Evolutionary conservation across 192 early-diverging fungal genomes (phyloP), one percentile per base, ranked within the genome.

Genomic region (Tieghemiomyces parasiticus): DNA sequence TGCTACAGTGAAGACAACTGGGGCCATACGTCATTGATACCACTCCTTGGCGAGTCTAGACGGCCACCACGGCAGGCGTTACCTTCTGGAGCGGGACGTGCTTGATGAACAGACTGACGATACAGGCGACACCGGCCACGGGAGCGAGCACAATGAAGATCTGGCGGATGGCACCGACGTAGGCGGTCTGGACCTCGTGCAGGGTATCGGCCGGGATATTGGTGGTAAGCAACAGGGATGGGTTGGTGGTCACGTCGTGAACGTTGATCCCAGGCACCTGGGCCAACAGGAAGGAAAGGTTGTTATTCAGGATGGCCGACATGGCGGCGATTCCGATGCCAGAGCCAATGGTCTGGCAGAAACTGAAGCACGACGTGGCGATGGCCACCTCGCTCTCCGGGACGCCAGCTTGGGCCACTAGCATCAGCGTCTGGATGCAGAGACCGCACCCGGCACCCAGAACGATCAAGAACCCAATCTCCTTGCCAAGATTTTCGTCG

Each of bases 381-480:
- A 79, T 60, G 1, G 86, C 88, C 61, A 90, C 77, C 32, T 86
- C 74, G 30, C 62, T 60, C 25, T 67, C 59, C 1, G 58, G 51
- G 35, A 88, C 88, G 24, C 78, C 65, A 2, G 82, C 73, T 65
- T 92, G 90, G 33, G 77, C 72, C n/a, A 77, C 76, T 4, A 91
- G 69, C 34, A 80, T 68, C n/a, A 81, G 69, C 2, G 78, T 78
- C 65, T 89, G 88, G 47, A 92, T 72, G 56, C 80, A 76, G 26
- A 70, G 58, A 34, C 94, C 92, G 26, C 84, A 54, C 10, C 94
- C 94, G 25, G 82, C 30, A 2, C 90, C 91, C 34, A 77, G 31
- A 49, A 90, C 62, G 13, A 91, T 60, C 54, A 90, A 61, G 58
- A 73, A 86, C 12, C 81, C 74, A 61, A 83, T 77, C 38, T 76